A percentile compares a stretch with the other conserved stretches of the same genome.
phyloP scores from a whole-genome alignment of 306 rosid genomes.

The Hippophae gyantsensis region DNA sequence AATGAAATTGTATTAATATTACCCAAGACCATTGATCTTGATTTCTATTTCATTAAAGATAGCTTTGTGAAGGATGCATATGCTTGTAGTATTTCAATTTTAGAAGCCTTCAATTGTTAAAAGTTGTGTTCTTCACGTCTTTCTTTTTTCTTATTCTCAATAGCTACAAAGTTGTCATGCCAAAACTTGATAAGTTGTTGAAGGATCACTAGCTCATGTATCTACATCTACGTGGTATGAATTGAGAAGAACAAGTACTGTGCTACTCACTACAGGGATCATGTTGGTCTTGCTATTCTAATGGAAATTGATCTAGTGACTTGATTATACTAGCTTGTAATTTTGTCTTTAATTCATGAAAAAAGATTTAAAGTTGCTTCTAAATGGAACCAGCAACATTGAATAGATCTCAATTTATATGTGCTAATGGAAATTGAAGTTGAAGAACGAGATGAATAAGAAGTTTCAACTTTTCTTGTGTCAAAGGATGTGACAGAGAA shows the following conservation, averaged over 20 bases:
- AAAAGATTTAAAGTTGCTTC: constrained; percentile 32
- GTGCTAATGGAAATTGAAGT: constrained; percentile 20
- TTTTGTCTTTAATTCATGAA: constrained; percentile 29
- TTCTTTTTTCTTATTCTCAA: constrained; percentile 27
- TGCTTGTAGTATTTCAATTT: background rate
- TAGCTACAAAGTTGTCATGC: constrained; percentile 84
- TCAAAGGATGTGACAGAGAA: constrained; percentile 40
- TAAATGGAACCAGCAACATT: constrained; percentile 26
- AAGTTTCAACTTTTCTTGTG: constrained; percentile 22
- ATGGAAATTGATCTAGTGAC: constrained; percentile 41
- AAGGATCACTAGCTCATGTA: constrained; percentile 55
- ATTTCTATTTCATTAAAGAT: constrained; percentile 79
- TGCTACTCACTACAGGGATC: constrained; percentile 56
- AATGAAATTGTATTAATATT: constrained; percentile 75
- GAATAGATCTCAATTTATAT: constrained; percentile 22
- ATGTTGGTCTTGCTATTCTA: constrained; percentile 34
- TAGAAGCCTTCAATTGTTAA: constrained; percentile 8
- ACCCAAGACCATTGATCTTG: constrained; percentile 86
- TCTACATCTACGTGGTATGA: constrained; percentile 83
- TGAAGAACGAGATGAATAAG: constrained; percentile 26
- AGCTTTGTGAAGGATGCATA: constrained; percentile 78
- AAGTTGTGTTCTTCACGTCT: constrained; percentile 6
- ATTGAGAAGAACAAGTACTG: constrained; percentile 49
- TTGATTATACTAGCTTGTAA: constrained; percentile 26
- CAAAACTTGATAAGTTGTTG: constrained; percentile 76